Conservation (phyloP, 2,329 filamentous ascomycete genomes). For the Aspergillus spinulosporus region DNA sequence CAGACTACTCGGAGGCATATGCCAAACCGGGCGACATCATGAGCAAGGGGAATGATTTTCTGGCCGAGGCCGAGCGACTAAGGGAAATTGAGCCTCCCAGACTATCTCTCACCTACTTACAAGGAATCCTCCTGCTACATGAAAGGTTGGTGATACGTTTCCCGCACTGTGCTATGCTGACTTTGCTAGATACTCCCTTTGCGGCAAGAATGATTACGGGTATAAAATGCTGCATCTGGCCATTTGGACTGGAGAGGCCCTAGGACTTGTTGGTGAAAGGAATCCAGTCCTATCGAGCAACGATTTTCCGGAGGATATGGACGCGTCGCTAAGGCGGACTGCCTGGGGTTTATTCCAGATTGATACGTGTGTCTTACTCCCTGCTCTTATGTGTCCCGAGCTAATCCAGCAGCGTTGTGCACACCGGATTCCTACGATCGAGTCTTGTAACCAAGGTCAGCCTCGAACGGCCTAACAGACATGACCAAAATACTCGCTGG, state of each 20-base stretch:
- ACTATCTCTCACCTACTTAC: conserved; percentile 33
- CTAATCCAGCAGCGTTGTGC: conserved; percentile 30
- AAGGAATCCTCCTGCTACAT: conserved; percentile 40
- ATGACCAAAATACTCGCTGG: conserved; percentile 30
- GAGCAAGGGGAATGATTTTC: conserved; percentile 39
- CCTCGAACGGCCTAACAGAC: conserved; percentile 24
- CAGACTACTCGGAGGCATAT: conserved; percentile 42
- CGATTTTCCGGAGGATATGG: conserved; percentile 32
- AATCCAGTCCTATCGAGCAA: conserved; percentile 24
- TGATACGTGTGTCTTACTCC: conserved; percentile 34
- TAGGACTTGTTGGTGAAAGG: conserved; percentile 35
- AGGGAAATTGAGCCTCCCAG: conserved; percentile 23
- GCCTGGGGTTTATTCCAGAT: conserved; percentile 43
- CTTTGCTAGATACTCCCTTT: conserved; percentile 36
- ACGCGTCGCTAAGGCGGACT: conserved; percentile 32
- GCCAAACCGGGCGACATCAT: conserved; percentile 38
- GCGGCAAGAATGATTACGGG: conserved; percentile 38
- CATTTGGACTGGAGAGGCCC: conserved; percentile 34
- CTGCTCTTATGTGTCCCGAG: background rate
- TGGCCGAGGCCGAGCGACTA: conserved; percentile 39
- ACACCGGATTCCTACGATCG: conserved; percentile 38
- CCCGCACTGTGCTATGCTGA: background rate
- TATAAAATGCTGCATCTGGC: conserved; percentile 41
- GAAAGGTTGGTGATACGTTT: conserved; percentile 27
- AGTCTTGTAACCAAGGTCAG: conserved; percentile 39